Evolutionary conservation across 2,329 filamentous ascomycete genomes (phyloP).

Genomic region (Cylindrodendrum hubeiense): DNA sequence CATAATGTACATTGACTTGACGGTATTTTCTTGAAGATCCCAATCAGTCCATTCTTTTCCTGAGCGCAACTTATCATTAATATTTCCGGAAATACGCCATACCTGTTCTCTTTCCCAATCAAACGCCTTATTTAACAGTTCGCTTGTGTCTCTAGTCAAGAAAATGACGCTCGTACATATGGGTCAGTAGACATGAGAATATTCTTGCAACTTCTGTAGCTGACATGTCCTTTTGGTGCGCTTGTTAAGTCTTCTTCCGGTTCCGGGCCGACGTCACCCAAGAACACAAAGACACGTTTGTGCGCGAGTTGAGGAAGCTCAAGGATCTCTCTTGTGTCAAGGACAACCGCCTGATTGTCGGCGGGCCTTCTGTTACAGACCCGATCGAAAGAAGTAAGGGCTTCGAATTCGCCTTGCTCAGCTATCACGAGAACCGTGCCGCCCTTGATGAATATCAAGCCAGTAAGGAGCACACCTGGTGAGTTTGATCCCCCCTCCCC

Average conservation of each 20-base stretch:
- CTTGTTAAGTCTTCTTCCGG: slow-evolving; percentile 24
- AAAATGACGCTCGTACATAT: slow-evolving; percentile 16
- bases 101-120: too few species aligned
- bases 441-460: slow-evolving; percentile 25
- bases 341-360: slow-evolving; percentile 21
- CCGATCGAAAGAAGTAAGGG: slow-evolving; percentile 27
- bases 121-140: too few species aligned
- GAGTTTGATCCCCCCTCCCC: too few species aligned
- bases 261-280: slow-evolving; percentile 25
- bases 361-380: slow-evolving; percentile 18
- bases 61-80: too few species aligned
- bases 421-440: slow-evolving; percentile 24
- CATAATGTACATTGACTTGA: too few species aligned
- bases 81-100: too few species aligned
- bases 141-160: too few species aligned
- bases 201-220: too few species aligned
- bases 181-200: too few species aligned
- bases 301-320: slow-evolving; percentile 22
- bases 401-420: slow-evolving; percentile 24
- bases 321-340: slow-evolving; percentile 24
- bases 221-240: too few species aligned
- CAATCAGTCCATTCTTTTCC: too few species aligned
- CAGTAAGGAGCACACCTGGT: slow-evolving; percentile 21
- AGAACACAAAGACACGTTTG: slow-evolving; percentile 23
- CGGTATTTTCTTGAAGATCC: too few species aligned